phyloP scores from a whole-genome alignment of 1,139 yeast species.

The Yamadazyma sp. region DNA sequence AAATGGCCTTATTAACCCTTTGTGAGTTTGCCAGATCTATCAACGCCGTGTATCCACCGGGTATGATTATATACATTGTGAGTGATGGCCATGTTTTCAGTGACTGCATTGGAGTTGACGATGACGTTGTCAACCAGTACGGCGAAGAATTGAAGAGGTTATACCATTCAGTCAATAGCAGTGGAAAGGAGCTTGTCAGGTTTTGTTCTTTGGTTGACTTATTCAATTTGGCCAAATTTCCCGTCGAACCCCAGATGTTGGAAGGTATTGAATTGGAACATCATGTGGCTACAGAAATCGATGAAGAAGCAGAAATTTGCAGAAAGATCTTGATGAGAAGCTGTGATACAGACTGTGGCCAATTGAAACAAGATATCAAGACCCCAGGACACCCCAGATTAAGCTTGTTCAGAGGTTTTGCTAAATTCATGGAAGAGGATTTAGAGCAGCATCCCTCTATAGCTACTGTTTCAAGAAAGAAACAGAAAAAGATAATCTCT shows the following conservation, averaged over 20 bases:
- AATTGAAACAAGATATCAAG: slow-evolving; percentile 33
- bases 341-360: slow-evolving; percentile 43
- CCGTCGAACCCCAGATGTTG: slow-evolving; percentile 19
- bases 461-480: slow-evolving; percentile 41
- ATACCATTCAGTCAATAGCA: slow-evolving; percentile 30
- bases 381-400: slow-evolving; percentile 52
- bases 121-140: slow-evolving; percentile 49
- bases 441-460: slow-evolving; percentile 42
- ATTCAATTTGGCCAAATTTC: slow-evolving; percentile 24
- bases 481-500: slow-evolving; percentile 50
- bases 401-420: slow-evolving; percentile 54
- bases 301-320: slow-evolving; percentile 35
- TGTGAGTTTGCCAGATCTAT: slow-evolving; percentile 34
- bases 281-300: slow-evolving; percentile 34
- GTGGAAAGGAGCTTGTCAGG: slow-evolving; percentile 25
- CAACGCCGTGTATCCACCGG: slow-evolving; percentile 50
- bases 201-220: slow-evolving; percentile 40
- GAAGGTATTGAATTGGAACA: slow-evolving; percentile 28
- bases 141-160: slow-evolving; percentile 43
- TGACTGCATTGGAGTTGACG: slow-evolving; percentile 59
- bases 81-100: slow-evolving; percentile 69
- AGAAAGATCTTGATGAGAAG: slow-evolving; percentile 36
- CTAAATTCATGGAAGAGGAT: slow-evolving; percentile 61
- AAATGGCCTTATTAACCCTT: slow-evolving; percentile 34
- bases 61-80: slow-evolving; percentile 55